phyloP scores from a whole-genome alignment of 192 early-diverging fungal species.

The Obelidium mucronatum region DNA sequence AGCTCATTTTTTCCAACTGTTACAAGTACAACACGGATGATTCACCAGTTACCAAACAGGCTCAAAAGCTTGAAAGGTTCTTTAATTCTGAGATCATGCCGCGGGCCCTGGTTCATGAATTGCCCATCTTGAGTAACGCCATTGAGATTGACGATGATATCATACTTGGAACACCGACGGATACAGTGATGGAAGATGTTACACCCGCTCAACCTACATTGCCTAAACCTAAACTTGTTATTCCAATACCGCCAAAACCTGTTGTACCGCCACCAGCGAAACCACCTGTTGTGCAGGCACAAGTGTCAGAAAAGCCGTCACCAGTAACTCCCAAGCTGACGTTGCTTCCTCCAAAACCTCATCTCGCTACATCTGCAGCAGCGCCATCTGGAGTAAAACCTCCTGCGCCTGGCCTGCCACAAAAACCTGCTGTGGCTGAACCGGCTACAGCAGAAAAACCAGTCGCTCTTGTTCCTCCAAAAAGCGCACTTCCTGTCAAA shows the following conservation, averaged over 20 bases:
- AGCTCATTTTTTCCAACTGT: constrained; percentile 75
- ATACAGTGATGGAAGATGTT: constrained; percentile 1
- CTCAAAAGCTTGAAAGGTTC: constrained; percentile 35
- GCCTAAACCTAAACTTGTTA: not conserved
- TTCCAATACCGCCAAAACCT: not conserved
- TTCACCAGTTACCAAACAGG: constrained; percentile 41
- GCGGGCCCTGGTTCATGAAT: constrained; percentile 17
- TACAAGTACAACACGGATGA: constrained; percentile 74
- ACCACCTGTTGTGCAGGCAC: not conserved
- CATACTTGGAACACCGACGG: not conserved
- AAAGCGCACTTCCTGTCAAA: not conserved
- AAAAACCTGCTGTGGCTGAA: not conserved
- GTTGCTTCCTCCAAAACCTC: constrained; percentile 10
- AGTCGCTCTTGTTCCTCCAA: not conserved
- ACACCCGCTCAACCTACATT: not conserved
- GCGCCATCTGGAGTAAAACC: not conserved
- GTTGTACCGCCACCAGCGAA: not conserved
- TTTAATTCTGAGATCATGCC: constrained; percentile 40
- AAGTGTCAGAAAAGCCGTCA: not conserved
- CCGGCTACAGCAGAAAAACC: not conserved
- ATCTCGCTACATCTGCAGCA: not conserved
- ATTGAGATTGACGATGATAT: constrained; percentile 22
- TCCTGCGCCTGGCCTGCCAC: not conserved
- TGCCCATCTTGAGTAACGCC: constrained; percentile 17
- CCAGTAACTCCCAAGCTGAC: not conserved